Base-by-base conservation (phyloP, 1,284 basidiomycete species). In the Ceratobasidium sp. region DNA sequence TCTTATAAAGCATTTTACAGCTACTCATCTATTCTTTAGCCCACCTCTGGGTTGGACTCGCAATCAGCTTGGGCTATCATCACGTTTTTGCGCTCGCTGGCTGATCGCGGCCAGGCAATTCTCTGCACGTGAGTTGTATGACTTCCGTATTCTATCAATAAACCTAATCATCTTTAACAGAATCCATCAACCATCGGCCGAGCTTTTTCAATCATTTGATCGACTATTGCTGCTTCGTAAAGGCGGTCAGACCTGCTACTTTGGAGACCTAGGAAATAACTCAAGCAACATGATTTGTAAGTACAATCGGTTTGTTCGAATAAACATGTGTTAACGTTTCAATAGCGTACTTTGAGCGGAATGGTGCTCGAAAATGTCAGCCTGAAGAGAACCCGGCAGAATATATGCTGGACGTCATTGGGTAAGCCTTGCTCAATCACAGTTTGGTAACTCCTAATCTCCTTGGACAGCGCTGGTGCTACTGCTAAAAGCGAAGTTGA, bases 21-120 rank as follows among this genome's bases (percentile, higher is more conserved):
- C n/a, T 49, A 18, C 40, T 63, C 13, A 66, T 26, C 15, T 6
- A 12, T 9, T n/a, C n/a, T 12, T 28, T 60, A 51, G 83, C 92
- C 92, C 0, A 95, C 93, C 0, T 95, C 94, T 13, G 95, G 96
- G 61, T 87, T 97, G 40, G 96, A 97, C 84, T 95, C 94, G 1
- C 95, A 97, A 83, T 93, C 92, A 67, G 95, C 96, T 0, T 97
- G 94, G 93, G 93, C 93, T 18, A 95, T 97, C 82, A 88, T 95
- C 70, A 87, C 89, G 1, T 93, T 97, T 83, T 87, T 97, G 69
- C 89, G 93, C 40, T 95, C 95, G 83, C 90, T 97, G 46, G 95
- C 95, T 4, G 90, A 93, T 81, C 91, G 92, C 83, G 96, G 97
- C 3, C 95, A 97, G 85, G 94, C 95, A 23, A 84, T 85, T 66